Percentiles rank a stretch among this genome's conserved stretches.
These are phyloP conservation scores for Wolfiporia cocos DNA, from an alignment of 1,284 basidiomycete species.

Conservation along the genomic window DNA sequence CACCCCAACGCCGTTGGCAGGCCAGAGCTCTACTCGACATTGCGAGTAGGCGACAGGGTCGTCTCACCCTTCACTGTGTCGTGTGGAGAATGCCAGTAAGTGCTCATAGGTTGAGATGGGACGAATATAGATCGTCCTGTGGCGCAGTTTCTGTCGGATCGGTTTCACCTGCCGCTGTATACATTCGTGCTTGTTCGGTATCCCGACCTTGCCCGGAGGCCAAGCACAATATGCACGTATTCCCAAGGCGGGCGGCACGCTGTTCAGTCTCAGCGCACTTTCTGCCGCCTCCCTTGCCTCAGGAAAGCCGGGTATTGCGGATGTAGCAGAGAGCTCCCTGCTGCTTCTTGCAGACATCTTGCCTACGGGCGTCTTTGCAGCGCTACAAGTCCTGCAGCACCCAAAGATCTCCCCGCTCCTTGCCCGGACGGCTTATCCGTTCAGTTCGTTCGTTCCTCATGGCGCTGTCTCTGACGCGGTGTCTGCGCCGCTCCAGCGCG, in stretches of 20 bases:
- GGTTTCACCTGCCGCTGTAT: slow-evolving; percentile 77
- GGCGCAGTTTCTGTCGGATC: slow-evolving; percentile 67
- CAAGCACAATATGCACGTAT: slow-evolving; percentile 87
- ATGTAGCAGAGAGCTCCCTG: slow-evolving; percentile 48
- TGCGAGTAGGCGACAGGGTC: slow-evolving; percentile 79
- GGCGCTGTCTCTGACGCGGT: slow-evolving; percentile 10
- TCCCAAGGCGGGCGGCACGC: slow-evolving; percentile 73
- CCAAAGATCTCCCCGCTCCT: slow-evolving; percentile 59
- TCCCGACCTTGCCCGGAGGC: slow-evolving; percentile 67
- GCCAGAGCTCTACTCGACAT: slow-evolving; percentile 56
- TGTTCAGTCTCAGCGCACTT: slow-evolving; percentile 59
- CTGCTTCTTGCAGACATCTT: slow-evolving; percentile 79
- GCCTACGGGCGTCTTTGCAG: slow-evolving; percentile 75
- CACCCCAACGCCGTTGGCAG: slow-evolving; percentile 36
- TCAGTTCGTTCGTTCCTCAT: slow-evolving; percentile 28
- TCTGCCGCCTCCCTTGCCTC: slow-evolving; percentile 29
- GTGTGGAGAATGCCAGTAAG: slow-evolving; percentile 78
- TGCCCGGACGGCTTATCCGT: slow-evolving; percentile 52
- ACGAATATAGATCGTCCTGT: no score
- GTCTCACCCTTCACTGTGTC: slow-evolving; percentile 83
- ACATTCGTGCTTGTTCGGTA: slow-evolving; percentile 66
- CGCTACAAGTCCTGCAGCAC: slow-evolving; percentile 65
- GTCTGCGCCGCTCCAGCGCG: slow-evolving; percentile 21
- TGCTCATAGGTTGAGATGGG: neutral
- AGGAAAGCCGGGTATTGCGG: slow-evolving; percentile 6